These are phyloP conservation scores for Phanerochaete sordida DNA, from an alignment of 768 basidiomycete species.

Conservation along the genomic window DNA sequence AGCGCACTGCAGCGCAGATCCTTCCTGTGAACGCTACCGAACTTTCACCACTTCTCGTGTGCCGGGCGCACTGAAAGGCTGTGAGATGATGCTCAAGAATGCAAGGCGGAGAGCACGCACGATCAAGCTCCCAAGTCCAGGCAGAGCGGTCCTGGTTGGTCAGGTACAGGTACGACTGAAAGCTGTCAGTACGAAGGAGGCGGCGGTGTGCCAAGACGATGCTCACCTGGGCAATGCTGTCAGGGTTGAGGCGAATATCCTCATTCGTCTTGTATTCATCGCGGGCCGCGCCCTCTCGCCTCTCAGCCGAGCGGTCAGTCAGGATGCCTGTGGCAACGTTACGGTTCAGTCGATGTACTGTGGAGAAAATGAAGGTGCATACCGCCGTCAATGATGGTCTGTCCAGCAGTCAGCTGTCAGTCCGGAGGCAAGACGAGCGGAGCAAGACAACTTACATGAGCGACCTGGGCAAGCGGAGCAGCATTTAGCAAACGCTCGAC, in stretches of 20 bases:
- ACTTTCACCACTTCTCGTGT: slow-evolving; percentile 48
- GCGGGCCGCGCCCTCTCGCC: slow-evolving; percentile 18
- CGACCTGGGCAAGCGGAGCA: slow-evolving; percentile 37
- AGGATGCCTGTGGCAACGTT: slow-evolving; percentile 26
- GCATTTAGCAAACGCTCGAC: background rate
- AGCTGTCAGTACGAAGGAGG: background rate
- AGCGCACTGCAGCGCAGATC: background rate
- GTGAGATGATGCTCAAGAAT: background rate
- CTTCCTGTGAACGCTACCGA: background rate
- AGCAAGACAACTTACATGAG: slow-evolving; percentile 49
- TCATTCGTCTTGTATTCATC: slow-evolving; percentile 38
- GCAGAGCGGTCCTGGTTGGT: slow-evolving; percentile 66
- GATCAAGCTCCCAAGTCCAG: slow-evolving; percentile 79
- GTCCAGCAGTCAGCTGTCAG: background rate
- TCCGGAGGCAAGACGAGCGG: background rate
- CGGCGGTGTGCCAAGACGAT: background rate
- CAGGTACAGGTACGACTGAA: slow-evolving; percentile 63
- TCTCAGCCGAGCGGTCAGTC: slow-evolving; percentile 32
- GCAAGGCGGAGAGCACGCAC: slow-evolving; percentile 38
- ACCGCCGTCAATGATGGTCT: slow-evolving; percentile 73
- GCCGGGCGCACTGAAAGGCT: slow-evolving; percentile 41
- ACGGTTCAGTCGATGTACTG: background rate
- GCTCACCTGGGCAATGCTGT: slow-evolving; percentile 66
- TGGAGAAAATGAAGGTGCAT: slow-evolving; percentile 7
- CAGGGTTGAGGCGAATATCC: slow-evolving; percentile 51